phyloP scores from a whole-genome alignment of 2,329 filamentous ascomycete species.

The Colletotrichum acutatum region DNA sequence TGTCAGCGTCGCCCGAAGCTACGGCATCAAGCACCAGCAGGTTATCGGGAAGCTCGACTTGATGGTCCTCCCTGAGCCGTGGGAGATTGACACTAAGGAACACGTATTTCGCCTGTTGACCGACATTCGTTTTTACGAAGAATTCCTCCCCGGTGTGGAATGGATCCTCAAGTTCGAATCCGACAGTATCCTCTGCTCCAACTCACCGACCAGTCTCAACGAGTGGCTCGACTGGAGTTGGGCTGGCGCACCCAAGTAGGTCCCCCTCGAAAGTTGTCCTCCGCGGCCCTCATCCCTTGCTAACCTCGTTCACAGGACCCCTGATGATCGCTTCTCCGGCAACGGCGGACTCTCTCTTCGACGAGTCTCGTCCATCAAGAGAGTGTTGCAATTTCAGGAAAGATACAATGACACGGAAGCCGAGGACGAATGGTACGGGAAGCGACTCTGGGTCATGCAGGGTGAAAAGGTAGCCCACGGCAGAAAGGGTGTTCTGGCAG shows the following conservation, averaged over 20 bases:
- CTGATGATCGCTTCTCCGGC: slow-evolving; percentile 58
- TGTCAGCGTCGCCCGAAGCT: slow-evolving; percentile 55
- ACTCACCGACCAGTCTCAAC: slow-evolving; percentile 61
- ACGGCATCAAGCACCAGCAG: slow-evolving; percentile 60
- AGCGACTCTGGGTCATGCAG: slow-evolving; percentile 58
- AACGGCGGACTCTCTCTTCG: slow-evolving; percentile 66
- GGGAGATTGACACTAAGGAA: slow-evolving; percentile 59
- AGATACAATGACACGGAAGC: slow-evolving; percentile 61
- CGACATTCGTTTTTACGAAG: slow-evolving; percentile 62
- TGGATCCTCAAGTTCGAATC: slow-evolving; percentile 66
- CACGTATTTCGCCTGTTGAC: slow-evolving; percentile 60
- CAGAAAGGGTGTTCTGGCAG: slow-evolving; percentile 55
- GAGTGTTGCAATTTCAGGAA: slow-evolving; percentile 59
- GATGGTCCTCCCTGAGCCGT: slow-evolving; percentile 58
- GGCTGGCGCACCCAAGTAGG: slow-evolving; percentile 62
- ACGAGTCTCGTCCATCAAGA: slow-evolving; percentile 60
- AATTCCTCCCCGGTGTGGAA: slow-evolving; percentile 60
- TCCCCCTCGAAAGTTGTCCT: background rate
- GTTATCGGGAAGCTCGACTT: slow-evolving; percentile 63
- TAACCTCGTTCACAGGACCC: slow-evolving; percentile 42
- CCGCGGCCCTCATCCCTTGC: background rate
- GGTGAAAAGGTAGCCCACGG: slow-evolving; percentile 58
- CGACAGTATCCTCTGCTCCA: slow-evolving; percentile 67
- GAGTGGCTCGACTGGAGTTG: slow-evolving; percentile 66
- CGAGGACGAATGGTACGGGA: slow-evolving; percentile 67